Evolutionary conservation across 345 rosid genomes (phyloP), one percentile per base, ranked within the genome.

Genomic region (Populus nigra): DNA sequence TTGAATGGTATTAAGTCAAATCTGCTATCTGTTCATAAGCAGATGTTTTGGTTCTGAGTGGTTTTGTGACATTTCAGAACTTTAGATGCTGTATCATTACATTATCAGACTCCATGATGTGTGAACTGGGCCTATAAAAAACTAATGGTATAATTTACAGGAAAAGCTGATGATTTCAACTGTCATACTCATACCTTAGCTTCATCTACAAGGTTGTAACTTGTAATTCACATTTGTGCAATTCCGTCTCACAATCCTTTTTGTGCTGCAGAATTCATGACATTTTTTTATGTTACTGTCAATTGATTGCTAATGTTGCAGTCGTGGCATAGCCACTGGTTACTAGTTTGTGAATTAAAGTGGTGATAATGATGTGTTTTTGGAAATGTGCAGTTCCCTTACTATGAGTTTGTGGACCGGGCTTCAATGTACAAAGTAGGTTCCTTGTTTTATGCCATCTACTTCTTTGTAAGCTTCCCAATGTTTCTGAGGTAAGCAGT

Each of bases 381-480:
- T 47, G 68, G 49, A 67, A 49, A 8, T 82, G 49, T 89, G 90
- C 94, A 96, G 99, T 96, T 96, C 83, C 99, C 98, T 55, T 96
- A 96, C 78, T 93, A 96, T 31, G 93, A 90, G 65, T 96, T 96
- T 50, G 97, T 93, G 81, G 99, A 96, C 81, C 93, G 99, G 76
- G 92, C 88, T 65, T 90, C 92, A 76, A 96, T 96, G 99, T 96
- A 96, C 86, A 90, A 76, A 88, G 95, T 96, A 81, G 99, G 99
- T 33, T 96, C 92, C 65, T 80, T 96, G 86, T 96, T 96, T 85
- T 96, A 96, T 82, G 99, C 99, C 65, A 89, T 93, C 79, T 96
- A 93, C 88, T 93, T 96, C 88, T 15, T 96, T 35, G 97, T 96
- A 65, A 96, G 99, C 92, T 96, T 96, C 78, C 98, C 99, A 31